Conservation (phyloP, 2,329 filamentous ascomycete genomes). For the Metarhizium brunneum region DNA sequence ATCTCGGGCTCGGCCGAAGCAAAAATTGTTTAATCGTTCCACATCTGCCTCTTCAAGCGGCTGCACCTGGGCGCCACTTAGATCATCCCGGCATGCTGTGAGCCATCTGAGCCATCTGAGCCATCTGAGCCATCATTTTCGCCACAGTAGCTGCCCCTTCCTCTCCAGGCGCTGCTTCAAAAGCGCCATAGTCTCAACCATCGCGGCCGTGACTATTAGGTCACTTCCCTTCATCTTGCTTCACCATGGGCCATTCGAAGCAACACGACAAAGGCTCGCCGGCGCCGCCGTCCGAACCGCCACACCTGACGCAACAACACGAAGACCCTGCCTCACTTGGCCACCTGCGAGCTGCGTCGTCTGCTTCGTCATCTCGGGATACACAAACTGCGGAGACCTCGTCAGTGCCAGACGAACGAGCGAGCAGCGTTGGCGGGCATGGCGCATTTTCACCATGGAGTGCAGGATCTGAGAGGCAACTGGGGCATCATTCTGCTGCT, state of each 20-base stretch:
- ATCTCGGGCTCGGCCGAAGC: background rate
- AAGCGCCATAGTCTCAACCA: background rate
- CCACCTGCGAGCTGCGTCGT: background rate
- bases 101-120: background rate
- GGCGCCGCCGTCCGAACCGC: background rate
- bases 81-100: constrained; percentile 6
- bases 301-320: background rate
- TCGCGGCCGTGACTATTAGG: constrained; percentile 4
- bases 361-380: background rate
- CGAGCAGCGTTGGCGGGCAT: constrained; percentile 7
- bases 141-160: constrained; percentile 2
- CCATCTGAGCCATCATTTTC: background rate
- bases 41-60: background rate
- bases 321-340: background rate
- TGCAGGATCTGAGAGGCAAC: constrained; percentile 30
- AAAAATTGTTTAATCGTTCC: background rate
- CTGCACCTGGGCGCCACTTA: constrained; percentile 2
- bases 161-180: background rate
- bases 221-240: background rate
- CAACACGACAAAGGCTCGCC: background rate
- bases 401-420: background rate
- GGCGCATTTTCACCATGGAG: constrained; percentile 31
- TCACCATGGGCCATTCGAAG: constrained; percentile 3
- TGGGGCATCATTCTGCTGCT: constrained; percentile 18
- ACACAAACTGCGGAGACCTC: background rate